These are phyloP conservation scores for Trichoderma sp. DNA, from an alignment of 2,329 filamentous ascomycete species.

Conservation along the genomic window DNA sequence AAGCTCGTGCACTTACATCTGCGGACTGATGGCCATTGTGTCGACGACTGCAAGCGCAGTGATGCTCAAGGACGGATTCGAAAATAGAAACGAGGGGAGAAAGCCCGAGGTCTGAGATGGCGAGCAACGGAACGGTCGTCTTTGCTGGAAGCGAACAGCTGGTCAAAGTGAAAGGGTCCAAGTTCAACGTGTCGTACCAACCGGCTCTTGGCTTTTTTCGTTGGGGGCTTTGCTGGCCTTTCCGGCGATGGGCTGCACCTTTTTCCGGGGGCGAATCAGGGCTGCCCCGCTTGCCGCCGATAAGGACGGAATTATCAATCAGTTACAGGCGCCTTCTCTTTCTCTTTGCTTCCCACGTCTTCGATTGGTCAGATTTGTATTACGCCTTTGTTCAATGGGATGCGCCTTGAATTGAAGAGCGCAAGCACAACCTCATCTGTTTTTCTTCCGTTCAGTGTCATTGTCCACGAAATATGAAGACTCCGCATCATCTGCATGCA, in stretches of 20 bases:
- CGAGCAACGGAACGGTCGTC: background rate
- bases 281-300: conserved; percentile 16
- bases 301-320: conserved; percentile 4
- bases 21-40: conserved; percentile 65
- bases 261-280: conserved; percentile 30
- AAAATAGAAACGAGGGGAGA: background rate
- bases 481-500: too few relatives aligned
- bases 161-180: background rate
- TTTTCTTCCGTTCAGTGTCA: too few relatives aligned
- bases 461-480: too few relatives aligned
- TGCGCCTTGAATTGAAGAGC: too few relatives aligned
- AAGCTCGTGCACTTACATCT: conserved; percentile 56
- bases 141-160: background rate
- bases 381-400: background rate
- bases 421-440: too few relatives aligned
- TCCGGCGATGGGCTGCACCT: conserved; percentile 30
- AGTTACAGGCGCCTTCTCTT: background rate
- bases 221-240: conserved; percentile 31
- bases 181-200: background rate
- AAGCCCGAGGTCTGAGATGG: background rate
- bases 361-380: background rate
- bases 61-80: background rate
- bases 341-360: conserved; percentile 20
- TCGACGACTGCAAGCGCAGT: conserved; percentile 37
- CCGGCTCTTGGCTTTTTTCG: background rate